phyloP scores from a whole-genome alignment of 108 stramenopile species.

The Pseudonitzschia pungens region DNA sequence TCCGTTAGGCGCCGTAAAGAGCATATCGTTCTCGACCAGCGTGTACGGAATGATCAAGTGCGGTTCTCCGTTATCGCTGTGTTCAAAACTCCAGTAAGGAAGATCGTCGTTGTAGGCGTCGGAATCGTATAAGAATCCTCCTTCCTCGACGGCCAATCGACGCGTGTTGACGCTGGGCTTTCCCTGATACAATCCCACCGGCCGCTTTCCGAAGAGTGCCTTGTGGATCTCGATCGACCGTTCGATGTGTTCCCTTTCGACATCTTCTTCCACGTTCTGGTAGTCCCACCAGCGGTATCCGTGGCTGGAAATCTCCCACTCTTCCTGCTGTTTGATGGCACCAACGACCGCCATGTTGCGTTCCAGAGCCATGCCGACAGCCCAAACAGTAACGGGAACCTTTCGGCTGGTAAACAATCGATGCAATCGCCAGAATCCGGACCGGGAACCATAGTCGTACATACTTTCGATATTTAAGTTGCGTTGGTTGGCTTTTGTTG shows the following conservation, averaged over 20 bases:
- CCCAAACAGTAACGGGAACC: constrained; percentile 89
- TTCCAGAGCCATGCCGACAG: constrained; percentile 94
- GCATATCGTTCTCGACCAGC: constrained; percentile 93
- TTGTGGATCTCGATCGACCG: constrained; percentile 87
- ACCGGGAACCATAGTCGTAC: constrained; percentile 91
- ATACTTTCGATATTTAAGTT: constrained; percentile 90
- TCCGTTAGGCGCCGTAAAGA: constrained; percentile 83
- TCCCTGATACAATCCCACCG: constrained; percentile 93
- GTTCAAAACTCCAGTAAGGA: constrained; percentile 88
- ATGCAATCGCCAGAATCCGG: constrained; percentile 93
- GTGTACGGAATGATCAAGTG: constrained; percentile 95
- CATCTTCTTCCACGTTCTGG: constrained; percentile 78
- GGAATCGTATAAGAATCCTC: constrained; percentile 91
- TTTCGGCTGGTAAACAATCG: constrained; percentile 73
- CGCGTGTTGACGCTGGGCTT: constrained; percentile 85
- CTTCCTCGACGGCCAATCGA: constrained; percentile 83
- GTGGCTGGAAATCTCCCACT: constrained; percentile 90
- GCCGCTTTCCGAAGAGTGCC: constrained; percentile 76
- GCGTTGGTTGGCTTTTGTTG: constrained; percentile 31
- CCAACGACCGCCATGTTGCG: constrained; percentile 74
- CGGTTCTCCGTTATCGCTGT: constrained; percentile 51
- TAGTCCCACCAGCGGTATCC: constrained; percentile 97
- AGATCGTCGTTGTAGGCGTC: constrained; percentile 94
- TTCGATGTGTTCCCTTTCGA: constrained; percentile 88
- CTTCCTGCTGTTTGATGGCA: constrained; percentile 80